Evolutionary conservation across 345 rosid genomes (phyloP).

Genomic region (Citrus inodora): DNA sequence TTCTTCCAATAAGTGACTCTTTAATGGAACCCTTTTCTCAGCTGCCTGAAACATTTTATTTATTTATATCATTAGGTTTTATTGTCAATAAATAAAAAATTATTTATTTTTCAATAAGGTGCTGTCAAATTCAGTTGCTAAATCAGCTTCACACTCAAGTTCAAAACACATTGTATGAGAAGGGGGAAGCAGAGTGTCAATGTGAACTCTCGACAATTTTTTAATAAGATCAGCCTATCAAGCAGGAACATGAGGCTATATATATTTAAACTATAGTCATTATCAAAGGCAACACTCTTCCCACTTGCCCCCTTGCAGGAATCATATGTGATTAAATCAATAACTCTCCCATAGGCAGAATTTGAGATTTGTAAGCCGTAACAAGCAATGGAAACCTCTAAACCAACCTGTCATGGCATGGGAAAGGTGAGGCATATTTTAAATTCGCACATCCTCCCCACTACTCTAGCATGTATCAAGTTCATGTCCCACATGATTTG

Average conservation of each 20-base stretch:
- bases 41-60: not conserved
- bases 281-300: not conserved
- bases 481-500: conserved; percentile 1
- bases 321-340: not conserved
- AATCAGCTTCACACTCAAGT: not conserved
- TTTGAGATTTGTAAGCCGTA: not conserved
- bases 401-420: not conserved
- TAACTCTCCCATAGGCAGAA: not conserved
- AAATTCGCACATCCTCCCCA: not conserved
- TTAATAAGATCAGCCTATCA: too few relatives aligned
- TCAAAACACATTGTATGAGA: too few relatives aligned
- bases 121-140: not conserved
- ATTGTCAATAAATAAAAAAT: not conserved
- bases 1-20: not conserved
- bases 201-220: too few relatives aligned
- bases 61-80: not conserved
- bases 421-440: not conserved
- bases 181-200: too few relatives aligned
- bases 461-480: not conserved
- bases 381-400: too few relatives aligned
- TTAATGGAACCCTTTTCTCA: not conserved
- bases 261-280: not conserved
- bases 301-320: not conserved
- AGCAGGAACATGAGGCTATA: too few relatives aligned
- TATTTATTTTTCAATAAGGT: not conserved